phyloP scores from a whole-genome alignment of 1,284 basidiomycete species.

The Trametes polyzona region DNA sequence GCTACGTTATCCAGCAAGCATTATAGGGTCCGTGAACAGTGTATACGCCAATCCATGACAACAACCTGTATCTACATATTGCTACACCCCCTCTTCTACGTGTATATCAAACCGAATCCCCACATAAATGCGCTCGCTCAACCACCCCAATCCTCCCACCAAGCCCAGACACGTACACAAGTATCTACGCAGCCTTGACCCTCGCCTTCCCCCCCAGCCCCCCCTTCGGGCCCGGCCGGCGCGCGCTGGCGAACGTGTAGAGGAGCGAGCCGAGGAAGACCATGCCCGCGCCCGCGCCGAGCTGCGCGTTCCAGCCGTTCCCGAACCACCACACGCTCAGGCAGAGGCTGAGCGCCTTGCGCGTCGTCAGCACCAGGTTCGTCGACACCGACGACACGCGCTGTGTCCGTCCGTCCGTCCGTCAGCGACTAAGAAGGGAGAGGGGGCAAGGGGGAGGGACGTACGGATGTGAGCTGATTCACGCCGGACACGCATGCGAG shows the following conservation, averaged over 20 bases:
- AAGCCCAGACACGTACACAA: no score
- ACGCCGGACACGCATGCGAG: conserved; percentile 88
- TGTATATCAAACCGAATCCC: no score
- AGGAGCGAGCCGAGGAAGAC: conserved; percentile 68
- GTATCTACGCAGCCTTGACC: no score
- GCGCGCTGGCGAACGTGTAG: conserved; percentile 42
- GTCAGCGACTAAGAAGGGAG: background rate
- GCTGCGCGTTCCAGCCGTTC: conserved; percentile 63
- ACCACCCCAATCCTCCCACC: no score
- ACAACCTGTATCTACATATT: no score
- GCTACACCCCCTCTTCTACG: no score
- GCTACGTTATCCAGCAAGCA: no score
- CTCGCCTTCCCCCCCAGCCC: no score
- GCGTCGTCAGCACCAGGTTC: conserved; percentile 69
- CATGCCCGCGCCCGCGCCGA: conserved; percentile 65
- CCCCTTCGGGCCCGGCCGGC: no score
- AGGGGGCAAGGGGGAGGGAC: conserved; percentile 32
- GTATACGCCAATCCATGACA: no score
- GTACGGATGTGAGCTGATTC: conserved; percentile 77
- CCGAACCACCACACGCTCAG: conserved; percentile 80
- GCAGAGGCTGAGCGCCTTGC: conserved; percentile 73
- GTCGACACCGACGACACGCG: conserved; percentile 74
- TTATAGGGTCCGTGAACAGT: no score
- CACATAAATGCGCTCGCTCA: no score
- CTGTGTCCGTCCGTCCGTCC: conserved; percentile 37